These are phyloP conservation scores for Tuber microsphaerosporum DNA, from an alignment of 495 filamentous ascomycete species.

Conservation along the genomic window DNA sequence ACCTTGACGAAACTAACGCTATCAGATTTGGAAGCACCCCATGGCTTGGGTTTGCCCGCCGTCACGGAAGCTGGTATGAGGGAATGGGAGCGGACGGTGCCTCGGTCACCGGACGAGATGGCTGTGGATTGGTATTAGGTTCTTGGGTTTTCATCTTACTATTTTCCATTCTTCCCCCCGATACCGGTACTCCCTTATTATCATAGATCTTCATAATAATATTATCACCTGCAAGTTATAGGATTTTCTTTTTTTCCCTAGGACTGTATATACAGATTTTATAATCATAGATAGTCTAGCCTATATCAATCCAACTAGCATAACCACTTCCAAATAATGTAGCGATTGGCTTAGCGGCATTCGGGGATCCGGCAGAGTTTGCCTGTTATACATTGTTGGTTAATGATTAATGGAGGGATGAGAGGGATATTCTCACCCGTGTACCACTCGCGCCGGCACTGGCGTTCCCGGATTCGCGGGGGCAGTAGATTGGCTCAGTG, in stretches of 20 bases:
- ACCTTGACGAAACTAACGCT: not conserved
- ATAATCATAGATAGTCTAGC: constrained; percentile 19
- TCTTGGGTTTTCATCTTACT: not conserved
- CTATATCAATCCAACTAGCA: constrained; percentile 44
- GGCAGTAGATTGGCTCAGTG: constrained; percentile 50
- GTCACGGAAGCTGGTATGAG: not conserved
- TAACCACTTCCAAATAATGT: constrained; percentile 52
- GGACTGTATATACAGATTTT: not conserved
- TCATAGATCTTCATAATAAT: not conserved
- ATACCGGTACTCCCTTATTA: not conserved
- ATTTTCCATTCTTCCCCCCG: not conserved
- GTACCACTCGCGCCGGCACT: constrained; percentile 54
- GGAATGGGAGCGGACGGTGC: constrained; percentile 22
- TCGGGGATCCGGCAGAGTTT: constrained; percentile 50
- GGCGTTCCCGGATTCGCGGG: constrained; percentile 55
- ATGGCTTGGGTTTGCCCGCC: not conserved
- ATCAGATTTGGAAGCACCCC: not conserved
- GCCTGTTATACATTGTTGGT: constrained; percentile 41
- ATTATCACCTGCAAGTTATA: not conserved
- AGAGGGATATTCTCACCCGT: constrained; percentile 36
- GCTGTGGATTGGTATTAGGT: not conserved
- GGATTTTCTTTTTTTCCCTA: not conserved
- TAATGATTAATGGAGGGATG: not conserved
- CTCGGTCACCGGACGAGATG: not conserved
- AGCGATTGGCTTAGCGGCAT: constrained; percentile 46